Evolutionary conservation across 2,329 filamentous ascomycete genomes (phyloP), one percentile per base, ranked within the genome.

Genomic region (Ceratocystis ficicola): DNA sequence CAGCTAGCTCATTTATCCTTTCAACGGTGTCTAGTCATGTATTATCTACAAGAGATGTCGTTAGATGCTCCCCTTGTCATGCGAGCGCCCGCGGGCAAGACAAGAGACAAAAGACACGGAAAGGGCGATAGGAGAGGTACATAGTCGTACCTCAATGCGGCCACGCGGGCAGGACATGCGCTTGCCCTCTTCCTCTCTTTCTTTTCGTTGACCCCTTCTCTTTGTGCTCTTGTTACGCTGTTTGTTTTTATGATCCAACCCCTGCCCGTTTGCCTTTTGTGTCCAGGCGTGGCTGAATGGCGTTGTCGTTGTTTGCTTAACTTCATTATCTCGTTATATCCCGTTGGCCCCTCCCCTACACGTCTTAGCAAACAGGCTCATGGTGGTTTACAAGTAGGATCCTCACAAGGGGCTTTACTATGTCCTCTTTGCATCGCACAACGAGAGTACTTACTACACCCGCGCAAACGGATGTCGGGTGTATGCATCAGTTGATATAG

Each of bases 41-140:
- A 25, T 59, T 12, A 36, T 59, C 52, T 59, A 59, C 28, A 25
- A 59, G 25, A 59, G 52, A 30, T 15, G 52, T 59, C 52, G 52
- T 59, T 59, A 30, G 52, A n/a, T 30, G 36, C 32, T 59, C 32
- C 52, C 52, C 25, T 59, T n/a, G 28, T 59, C 52, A 59, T 59
- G 52, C 52, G n/a, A n/a, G 52, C 17, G 15, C 17, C 52, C 52
- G 52, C 3, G 28, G 17, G 15, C 52, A 59, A 17, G 52, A n/a
- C 25, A 59, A 36, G 25, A 59, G 28, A 30, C 28, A 25, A 30
- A 59, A 32, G 52, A 32, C 28, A 17, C 52, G 28, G 28, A n/a
- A 59, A 32, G 28, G 25, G 52, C 28, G 28, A 59, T 32, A n/a
- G 17, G 28, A 32, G 25, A 59, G 52, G 22, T 30, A 20, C 28